Evolutionary conservation across 768 basidiomycete species (phyloP), one percentile per base, ranked within the genome.

Genomic region (Obba rivulosa): DNA sequence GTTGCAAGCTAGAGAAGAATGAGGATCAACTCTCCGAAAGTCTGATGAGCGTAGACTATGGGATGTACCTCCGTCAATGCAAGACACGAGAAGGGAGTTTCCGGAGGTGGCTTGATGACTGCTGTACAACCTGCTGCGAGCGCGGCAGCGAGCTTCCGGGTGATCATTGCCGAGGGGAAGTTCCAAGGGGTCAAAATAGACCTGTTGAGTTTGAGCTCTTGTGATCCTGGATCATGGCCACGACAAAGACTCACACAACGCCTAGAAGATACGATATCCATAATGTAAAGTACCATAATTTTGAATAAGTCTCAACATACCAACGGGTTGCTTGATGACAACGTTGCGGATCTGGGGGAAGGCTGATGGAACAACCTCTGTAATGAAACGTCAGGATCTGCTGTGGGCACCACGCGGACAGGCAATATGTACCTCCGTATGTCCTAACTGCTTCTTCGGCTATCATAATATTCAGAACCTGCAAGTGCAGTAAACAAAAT

Each of bases 101-200:
- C 96, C 0, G 92, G 79, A 1, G 96, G 85, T 1, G 94, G 94
- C 59, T 98, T 98, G 65, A 97, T 83, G 41, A 99, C 93, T 0
- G 84, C 77, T 0, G 95, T 96, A 63, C 95, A 97, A n/a, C 96
- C 96, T 14, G 92, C 92, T 2, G 94, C 95, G 14, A 98, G 77
- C 20, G 90, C 92, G 23, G 91, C 81, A 22, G 81, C 90, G 14
- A 92, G 70, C 66, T 94, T 94, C n/a, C 92, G 84, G 1, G 87
- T 87, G 18, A 92, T 87, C 91, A 94, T 94, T 0, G 92, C 90
- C 21, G 87, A 91, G 2, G 94, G 94, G 71, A 96, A 97, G 67
- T 96, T 93, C 90, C 88, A 89, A 31, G 87, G 87, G 1, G 87
- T 89, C 36, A 90, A 55, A 54, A 91, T 87, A 5, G 85, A 83